These are phyloP conservation scores for Galeopsis tetrahit DNA, from an alignment of 257 asterid species.

Conservation along the genomic window DNA sequence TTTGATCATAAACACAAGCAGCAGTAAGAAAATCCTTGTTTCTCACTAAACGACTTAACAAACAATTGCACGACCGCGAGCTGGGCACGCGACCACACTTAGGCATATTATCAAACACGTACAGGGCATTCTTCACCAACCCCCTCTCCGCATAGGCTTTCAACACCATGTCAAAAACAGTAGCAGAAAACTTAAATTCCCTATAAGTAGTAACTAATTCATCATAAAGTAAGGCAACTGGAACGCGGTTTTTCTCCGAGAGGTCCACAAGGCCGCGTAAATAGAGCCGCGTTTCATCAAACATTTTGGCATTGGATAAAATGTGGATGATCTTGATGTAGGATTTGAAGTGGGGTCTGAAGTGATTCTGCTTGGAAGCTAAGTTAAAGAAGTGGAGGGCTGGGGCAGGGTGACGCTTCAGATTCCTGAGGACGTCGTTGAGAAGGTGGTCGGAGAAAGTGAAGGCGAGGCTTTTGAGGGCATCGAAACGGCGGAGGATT, in stretches of 20 bases:
- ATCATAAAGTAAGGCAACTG: constrained; percentile 44
- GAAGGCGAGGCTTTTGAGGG: constrained; percentile 53
- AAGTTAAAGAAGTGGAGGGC: constrained; percentile 76
- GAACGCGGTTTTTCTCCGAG: constrained; percentile 35
- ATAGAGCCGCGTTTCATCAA: constrained; percentile 59
- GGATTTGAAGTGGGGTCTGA: constrained; percentile 64
- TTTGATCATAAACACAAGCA: constrained; percentile 71
- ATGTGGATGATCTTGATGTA: constrained; percentile 68
- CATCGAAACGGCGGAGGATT: constrained; percentile 69
- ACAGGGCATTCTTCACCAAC: constrained; percentile 63
- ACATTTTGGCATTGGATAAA: constrained; percentile 67
- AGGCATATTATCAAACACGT: constrained; percentile 87
- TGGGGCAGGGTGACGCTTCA: constrained; percentile 62
- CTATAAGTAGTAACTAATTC: constrained; percentile 62
- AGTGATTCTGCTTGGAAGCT: constrained; percentile 59
- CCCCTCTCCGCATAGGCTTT: constrained; percentile 66
- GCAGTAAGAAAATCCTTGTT: constrained; percentile 50
- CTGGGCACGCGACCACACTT: constrained; percentile 74
- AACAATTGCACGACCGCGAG: constrained; percentile 74
- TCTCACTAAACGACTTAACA: constrained; percentile 76
- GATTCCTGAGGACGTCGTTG: constrained; percentile 59
- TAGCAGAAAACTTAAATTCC: constrained; percentile 66
- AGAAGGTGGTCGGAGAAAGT: constrained; percentile 73
- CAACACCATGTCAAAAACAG: constrained; percentile 79
- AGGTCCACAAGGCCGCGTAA: constrained; percentile 58